Base-by-base conservation (phyloP, 2,329 filamentous ascomycete species). In the Aspergillus sp. region DNA sequence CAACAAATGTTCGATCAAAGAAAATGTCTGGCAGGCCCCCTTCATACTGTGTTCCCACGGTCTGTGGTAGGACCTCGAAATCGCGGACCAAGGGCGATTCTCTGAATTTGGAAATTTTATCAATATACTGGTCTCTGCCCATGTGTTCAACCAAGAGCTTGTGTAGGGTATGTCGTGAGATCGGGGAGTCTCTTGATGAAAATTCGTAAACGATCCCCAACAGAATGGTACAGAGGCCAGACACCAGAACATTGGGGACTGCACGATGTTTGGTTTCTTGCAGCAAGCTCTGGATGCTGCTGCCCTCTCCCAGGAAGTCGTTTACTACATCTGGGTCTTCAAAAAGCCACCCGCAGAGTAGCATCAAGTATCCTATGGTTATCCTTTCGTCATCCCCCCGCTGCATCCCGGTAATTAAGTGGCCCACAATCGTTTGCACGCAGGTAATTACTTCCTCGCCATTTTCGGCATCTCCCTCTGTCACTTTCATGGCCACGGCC, bases 361-460 rank as follows among this genome's bases (percentile, higher is more conserved):
- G 70, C 84, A 94, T 96, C 9, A 96, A 70, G 62, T 95, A 95
- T 4, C 86, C 91, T 38, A 94, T 79, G 0, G 85, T 77, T 51
- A 94, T 78, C 29, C 90, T 79, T 55, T 87, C 80, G 59, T 97
- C 88, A 42, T 89, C 83, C 9, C 79, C 79, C 35, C 83, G 80
- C 56, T 88, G 82, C 10, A 96, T 74, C 3, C 86, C 85, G 44
- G 82, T 81, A 32, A 94, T 79, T n/a, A 98, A 74, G 61, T 96
- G 91, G 4, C 86, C 85, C 6, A 89, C 81, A 49, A 97, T 79
- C 1, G 83, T 85, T 65, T 98, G 93, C 43, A 98, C 88, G 59
- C 88, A 88, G 0, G 91, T 96, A 8, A 98, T 85, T 8, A 96
- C 88, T 66, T 98, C 93, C 70, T 98, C 93, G 3, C 91, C 93